phyloP scores from a whole-genome alignment of 2,329 filamentous ascomycete species.

The Fusarium sp. region DNA sequence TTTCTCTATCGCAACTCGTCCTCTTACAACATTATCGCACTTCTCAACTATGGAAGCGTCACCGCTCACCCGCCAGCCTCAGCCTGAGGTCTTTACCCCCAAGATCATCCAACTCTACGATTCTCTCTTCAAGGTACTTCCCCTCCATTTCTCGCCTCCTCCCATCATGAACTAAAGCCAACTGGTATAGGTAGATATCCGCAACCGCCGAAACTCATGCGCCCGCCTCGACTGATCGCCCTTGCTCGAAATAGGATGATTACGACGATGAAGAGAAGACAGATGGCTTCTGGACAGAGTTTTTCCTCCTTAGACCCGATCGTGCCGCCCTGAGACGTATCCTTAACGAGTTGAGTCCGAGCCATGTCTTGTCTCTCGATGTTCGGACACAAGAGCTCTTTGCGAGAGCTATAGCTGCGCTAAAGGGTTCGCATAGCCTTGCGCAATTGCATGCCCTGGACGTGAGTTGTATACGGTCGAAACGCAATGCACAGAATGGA shows the following conservation, averaged over 20 bases:
- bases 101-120: constrained; percentile 95
- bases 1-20: constrained; percentile 38
- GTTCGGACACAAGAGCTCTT: constrained; percentile 85
- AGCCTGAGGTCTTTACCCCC: constrained; percentile 90
- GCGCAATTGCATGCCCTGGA: constrained; percentile 86
- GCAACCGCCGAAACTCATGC: constrained; percentile 27
- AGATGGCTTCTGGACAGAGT: constrained; percentile 95
- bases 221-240: constrained; percentile 48
- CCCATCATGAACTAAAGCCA: constrained; percentile 35
- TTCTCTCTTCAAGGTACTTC: constrained; percentile 77
- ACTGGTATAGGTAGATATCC: constrained; percentile 45
- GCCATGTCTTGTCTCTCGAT: constrained; percentile 82
- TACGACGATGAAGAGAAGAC: constrained; percentile 76
- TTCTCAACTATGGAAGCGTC: constrained; percentile 79
- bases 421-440: constrained; percentile 71
- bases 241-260: constrained; percentile 63
- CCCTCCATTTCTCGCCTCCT: constrained; percentile 20
- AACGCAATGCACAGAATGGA: constrained; percentile 52
- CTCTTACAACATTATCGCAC: constrained; percentile 26
- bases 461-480: constrained; percentile 64
- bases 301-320: constrained; percentile 91
- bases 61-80: constrained; percentile 90
- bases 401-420: constrained; percentile 74
- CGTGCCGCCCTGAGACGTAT: constrained; percentile 74
- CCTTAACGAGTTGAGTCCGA: constrained; percentile 76